Base-by-base conservation (phyloP, 208 protist genomes). In the Leishmania guyanensis region DNA sequence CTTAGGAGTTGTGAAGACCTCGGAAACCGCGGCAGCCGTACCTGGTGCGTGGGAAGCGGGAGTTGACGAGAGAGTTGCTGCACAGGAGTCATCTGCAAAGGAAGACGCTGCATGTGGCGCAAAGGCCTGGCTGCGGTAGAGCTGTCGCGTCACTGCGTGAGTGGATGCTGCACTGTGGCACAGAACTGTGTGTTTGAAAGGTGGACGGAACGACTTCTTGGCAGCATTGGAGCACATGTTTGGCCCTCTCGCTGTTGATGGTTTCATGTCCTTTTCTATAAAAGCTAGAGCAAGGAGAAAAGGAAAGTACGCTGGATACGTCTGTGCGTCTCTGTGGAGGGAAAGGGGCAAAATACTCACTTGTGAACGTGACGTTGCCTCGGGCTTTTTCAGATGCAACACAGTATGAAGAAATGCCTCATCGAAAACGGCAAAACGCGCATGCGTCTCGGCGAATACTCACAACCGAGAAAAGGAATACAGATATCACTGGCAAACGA, bases 191-290 rank as follows among this genome's bases (percentile, higher is more conserved):
- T 39, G n/a, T 29, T 85, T 85, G 53, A 85, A 85, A 48, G 81
- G 81, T 39, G 81, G 39, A 5, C 50, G 74, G 69, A 81, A 81
- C 1, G 76, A 43, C 43, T 78, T 78, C 50, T 65, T 85, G 17
- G 71, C 46, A 3, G 26, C 54, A 22, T 14, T 14, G 6, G 33
- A 26, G 12, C 56, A 22, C 60, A 56, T 78, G 14, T 53, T 48
- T 43, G 72, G n/a, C 33, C n/a, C n/a, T 64, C 50, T 14, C 66
- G 26, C 51, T 16, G 26, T 68, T 26, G n/a, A 56, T 75, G 14
- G 6, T n/a, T 48, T 56, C 33, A 16, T 33, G 39, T 62, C 20
- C 39, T 33, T 39, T 58, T 43, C 26, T 43, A n/a, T 46, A 54
- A 73, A 26, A 48, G 22, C 2, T 6, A 29, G 36, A 54, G 22